Conservation (phyloP, 768 basidiomycete species). For the Obba rivulosa region DNA sequence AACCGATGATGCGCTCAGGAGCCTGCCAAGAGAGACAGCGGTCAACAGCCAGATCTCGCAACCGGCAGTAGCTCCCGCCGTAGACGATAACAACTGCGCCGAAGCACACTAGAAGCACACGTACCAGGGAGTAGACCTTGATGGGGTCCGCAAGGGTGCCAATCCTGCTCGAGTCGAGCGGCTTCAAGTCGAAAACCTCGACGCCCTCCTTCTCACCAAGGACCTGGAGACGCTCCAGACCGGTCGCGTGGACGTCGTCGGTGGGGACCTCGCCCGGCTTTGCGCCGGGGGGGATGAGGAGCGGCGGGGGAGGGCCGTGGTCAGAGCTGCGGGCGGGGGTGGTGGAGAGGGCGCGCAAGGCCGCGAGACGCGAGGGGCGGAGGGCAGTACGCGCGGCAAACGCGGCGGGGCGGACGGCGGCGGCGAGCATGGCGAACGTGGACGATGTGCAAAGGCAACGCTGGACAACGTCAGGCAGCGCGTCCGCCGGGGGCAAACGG, state of each 20-base stretch:
- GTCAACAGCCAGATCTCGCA: neutral
- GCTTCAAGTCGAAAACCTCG: constrained; percentile 83
- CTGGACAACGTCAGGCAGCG: constrained; percentile 10
- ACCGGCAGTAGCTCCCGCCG: too few relatives aligned
- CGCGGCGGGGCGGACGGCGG: constrained; percentile 22
- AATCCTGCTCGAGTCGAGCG: constrained; percentile 77
- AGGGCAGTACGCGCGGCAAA: constrained; percentile 18
- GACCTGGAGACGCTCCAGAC: constrained; percentile 93
- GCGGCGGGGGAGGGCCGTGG: constrained; percentile 50
- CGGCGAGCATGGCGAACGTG: constrained; percentile 24
- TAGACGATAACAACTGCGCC: neutral
- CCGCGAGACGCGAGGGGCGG: constrained; percentile 16
- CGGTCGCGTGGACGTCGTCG: constrained; percentile 88
- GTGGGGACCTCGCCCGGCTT: constrained; percentile 74
- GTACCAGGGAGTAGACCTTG: constrained; percentile 79
- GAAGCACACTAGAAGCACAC: constrained; percentile 25
- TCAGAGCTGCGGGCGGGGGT: constrained; percentile 51
- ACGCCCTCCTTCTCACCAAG: constrained; percentile 85
- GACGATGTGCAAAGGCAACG: constrained; percentile 11
- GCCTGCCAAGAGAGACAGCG: constrained; percentile 42
- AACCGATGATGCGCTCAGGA: constrained; percentile 80
- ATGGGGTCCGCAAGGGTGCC: constrained; percentile 88
- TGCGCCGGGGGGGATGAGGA: constrained; percentile 66
- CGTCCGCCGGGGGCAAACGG: constrained; percentile 11
- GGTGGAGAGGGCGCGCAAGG: constrained; percentile 52